Base-by-base conservation (phyloP, 306 rosid genomes). In the Gastrolobium bilobum region DNA sequence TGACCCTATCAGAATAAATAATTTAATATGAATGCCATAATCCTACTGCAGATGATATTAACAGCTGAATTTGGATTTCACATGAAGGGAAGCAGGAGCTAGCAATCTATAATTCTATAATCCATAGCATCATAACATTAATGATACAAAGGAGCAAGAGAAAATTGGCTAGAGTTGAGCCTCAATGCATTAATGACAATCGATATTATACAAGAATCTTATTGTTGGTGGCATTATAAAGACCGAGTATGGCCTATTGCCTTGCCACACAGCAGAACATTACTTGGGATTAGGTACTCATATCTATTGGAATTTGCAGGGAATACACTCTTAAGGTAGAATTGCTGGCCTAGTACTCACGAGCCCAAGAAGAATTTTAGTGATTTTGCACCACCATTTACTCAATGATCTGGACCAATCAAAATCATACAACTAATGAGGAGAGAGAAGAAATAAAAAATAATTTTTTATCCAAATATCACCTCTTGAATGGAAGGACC, bases 321-420 rank as follows among this genome's bases (percentile, higher is more conserved):
- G 0, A 96, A 88, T 81, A 91, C 89, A 5, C 91, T 96, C 1
- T 97, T 88, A 9, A 91, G 91, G 52, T 91, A 94, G 79, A 94
- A 86, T 72, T 94, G 98, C 77, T 91, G 98, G 3, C 97, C 98
- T 61, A 94, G 79, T 94, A 94, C 69, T 91, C 97, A 73, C 84
- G 84, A 7, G 60, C 89, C 97, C 98, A 20, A 20, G 26, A 20
- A 20, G 26, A 20, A 20, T 20, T 20, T 20, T 1, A 20, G 26
- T 20, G 26, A 20, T 20, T 20, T 20, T 0, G 26, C 0, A 20
- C 26, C 26, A 20, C 1, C 26, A 20, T 20, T 20, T 20, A 20
- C 26, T 20, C 26, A 20, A 1, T 20, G 26, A 20, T 20, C 26
- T 1, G 26, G 26, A 20, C 1, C 0, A 20, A 20, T 20, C 26